Base-by-base conservation (phyloP, 2,329 filamentous ascomycete species). In the Colletotrichum sp. region DNA sequence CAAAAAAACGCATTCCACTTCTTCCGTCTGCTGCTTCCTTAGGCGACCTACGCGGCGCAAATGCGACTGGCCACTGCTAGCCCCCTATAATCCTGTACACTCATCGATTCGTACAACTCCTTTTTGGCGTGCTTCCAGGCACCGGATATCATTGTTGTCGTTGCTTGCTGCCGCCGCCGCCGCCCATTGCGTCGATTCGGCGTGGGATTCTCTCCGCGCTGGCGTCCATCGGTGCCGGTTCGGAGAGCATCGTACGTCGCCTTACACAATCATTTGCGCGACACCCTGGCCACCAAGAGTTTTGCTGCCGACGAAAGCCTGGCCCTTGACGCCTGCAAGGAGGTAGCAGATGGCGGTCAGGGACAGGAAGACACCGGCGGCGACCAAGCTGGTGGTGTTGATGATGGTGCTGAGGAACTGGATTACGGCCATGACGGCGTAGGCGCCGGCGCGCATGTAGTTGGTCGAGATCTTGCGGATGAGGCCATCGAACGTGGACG, bases 201-300 rank as follows among this genome's bases (percentile, higher is more conserved):
- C 55, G 43, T 16, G 24, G n/a, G 32, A 62, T 16, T 24, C 21
- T 34, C 28, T 18, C 18, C 30, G n/a, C 38, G 56, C 21, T 32
- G 62, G 36, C 43, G 69, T 48, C 43, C 21, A n/a, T 58, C 38
- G 67, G 48, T 43, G 18, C 70, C 36, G 26, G 13, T 30, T 26
- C 13, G 61, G 21, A 38, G 34, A 34, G 32, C 61, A 64, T 64
- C 61, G 24, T 34, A 28, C 21, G 21, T n/a, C 16, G 61, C 61
- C 21, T 88, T 89, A 98, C 82, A 98, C 96, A 86, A 98, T 98
- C 96, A 98, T 98, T 89, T 98, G 96, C 77, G 96, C 97, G 79
- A 98, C 94, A 68, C 96, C 96, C 79, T 95, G 94, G 69, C 97
- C 97, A 79, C 97, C 97, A 69, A 99, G 90, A 18, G 96, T 98